Evolutionary conservation across 148 eudicot genomes (phyloP), one percentile per base, ranked within the genome.

Genomic region (Amaranthus cruentus): DNA sequence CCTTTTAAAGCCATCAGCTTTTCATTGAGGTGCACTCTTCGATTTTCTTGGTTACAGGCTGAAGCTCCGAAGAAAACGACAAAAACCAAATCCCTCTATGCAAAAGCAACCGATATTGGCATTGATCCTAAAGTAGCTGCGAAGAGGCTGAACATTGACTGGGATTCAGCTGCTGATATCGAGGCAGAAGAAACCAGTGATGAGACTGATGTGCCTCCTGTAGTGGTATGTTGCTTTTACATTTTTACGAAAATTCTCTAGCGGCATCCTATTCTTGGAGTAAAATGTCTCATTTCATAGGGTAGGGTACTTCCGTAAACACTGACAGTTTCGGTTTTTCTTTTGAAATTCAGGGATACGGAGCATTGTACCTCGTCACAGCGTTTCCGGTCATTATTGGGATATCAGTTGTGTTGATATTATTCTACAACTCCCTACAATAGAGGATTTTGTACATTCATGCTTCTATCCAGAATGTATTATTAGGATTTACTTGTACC

Each of bases 91-190:
- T 95, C 98, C 52, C 85, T 83, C 15, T 91, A 95, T 75, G 98
- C 92, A 15, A 91, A 84, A 82, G 88, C 91, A 62, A 95, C 98
- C 47, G 97, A 95, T 78, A 91, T 89, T 14, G 97, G 98, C 55
- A 57, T 95, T 73, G 89, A 91, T 81, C 97, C 92, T 75, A 48
- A 77, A 81, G 91, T 82, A 38, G 98, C 98, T 48, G 98, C 98
- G 4, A 87, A 87, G 87, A 83, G 86, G 75, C 98, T 91, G 21
- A 93, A 89, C 59, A 63, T 88, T 4, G 97, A 95, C 78, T 95
- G 98, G 98, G 98, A 95, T 86, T 73, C 90, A 42, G 97, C 98
- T 71, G 97, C 97, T 79, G 97, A 90, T 77, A 91, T 95, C 72
- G 87, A 84, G 50, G 92, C 88, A 49, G 49, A 64, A 12, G 87